Evolutionary conservation across 2,329 filamentous ascomycete species (phyloP).

Genomic region (Colletotrichum sp.): DNA sequence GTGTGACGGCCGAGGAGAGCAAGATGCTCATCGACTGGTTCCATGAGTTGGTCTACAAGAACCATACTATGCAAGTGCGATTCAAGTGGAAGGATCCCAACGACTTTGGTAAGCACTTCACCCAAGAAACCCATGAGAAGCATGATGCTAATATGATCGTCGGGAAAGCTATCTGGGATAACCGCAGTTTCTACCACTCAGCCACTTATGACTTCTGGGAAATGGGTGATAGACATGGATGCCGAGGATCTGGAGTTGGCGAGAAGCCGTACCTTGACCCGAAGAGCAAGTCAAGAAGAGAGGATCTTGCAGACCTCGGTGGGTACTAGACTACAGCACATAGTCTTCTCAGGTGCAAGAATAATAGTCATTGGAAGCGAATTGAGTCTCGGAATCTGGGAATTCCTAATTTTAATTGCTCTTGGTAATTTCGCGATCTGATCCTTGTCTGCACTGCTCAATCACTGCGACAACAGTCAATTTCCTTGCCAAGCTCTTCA

Average conservation of each 20-base stretch:
- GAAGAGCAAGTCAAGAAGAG: conserved; percentile 39
- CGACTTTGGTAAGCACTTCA: conserved; percentile 36
- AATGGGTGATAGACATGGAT: conserved; percentile 44
- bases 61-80: conserved; percentile 61
- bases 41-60: conserved; percentile 52
- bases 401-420: rapidly evolving
- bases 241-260: conserved; percentile 44
- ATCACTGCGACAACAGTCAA: rapidly evolving
- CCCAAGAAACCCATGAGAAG: conserved; percentile 22
- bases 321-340: background rate
- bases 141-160: background rate
- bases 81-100: conserved; percentile 55
- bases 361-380: background rate
- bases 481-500: background rate
- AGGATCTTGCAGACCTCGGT: conserved; percentile 32
- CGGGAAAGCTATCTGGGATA: conserved; percentile 67
- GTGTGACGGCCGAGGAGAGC: conserved; percentile 57
- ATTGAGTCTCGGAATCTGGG: background rate
- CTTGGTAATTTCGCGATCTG: background rate
- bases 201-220: conserved; percentile 67
- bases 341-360: too few relatives aligned
- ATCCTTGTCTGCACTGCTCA: background rate
- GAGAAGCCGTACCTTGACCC: conserved; percentile 46
- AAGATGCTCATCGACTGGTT: conserved; percentile 53
- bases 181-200: conserved; percentile 53